A percentile compares a stretch with the other conserved stretches of the same genome.
These are phyloP conservation scores for Physcomitrellopsis africana DNA, from an alignment of 225 moss, liverwort and hornwort species.

Conservation along the genomic window DNA sequence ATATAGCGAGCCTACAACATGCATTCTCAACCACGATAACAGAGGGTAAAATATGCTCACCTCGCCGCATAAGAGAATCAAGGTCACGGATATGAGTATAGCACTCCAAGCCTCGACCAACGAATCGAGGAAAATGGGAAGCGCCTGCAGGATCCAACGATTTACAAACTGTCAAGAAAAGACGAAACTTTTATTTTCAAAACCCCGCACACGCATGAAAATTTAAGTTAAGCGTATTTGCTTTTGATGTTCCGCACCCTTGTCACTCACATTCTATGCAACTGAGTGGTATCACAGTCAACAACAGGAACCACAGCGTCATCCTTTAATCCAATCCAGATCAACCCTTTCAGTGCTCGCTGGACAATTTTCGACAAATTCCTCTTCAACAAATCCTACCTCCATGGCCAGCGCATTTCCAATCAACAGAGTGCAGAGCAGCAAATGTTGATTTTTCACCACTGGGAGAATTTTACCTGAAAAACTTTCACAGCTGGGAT, in stretches of 20 bases:
- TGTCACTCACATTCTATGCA: not conserved
- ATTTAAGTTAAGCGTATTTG: too few species aligned
- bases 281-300: not conserved
- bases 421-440: slow-evolving; percentile 62
- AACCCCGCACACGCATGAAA: not conserved
- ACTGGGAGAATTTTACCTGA: slow-evolving; percentile 63
- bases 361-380: slow-evolving; percentile 4
- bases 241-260: not conserved
- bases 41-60: slow-evolving; percentile 26
- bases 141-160: slow-evolving; percentile 47
- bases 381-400: slow-evolving; percentile 28
- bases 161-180: slow-evolving; percentile 1
- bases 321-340: not conserved
- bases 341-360: not conserved
- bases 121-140: slow-evolving; percentile 67
- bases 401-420: slow-evolving; percentile 71
- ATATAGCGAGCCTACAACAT: not conserved
- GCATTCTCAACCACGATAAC: not conserved
- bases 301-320: slow-evolving; percentile 11
- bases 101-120: slow-evolving; percentile 58
- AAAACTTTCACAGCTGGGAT: not conserved
- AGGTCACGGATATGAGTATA: slow-evolving; percentile 64
- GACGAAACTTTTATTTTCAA: slow-evolving; percentile 1
- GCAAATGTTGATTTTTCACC: slow-evolving; percentile 57
- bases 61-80: slow-evolving; percentile 65